A percentile compares a stretch with the other conserved stretches of the same genome.
Conservation (phyloP, 202 grass and related monocot species). For the Miscanthus sacchariflorus region DNA sequence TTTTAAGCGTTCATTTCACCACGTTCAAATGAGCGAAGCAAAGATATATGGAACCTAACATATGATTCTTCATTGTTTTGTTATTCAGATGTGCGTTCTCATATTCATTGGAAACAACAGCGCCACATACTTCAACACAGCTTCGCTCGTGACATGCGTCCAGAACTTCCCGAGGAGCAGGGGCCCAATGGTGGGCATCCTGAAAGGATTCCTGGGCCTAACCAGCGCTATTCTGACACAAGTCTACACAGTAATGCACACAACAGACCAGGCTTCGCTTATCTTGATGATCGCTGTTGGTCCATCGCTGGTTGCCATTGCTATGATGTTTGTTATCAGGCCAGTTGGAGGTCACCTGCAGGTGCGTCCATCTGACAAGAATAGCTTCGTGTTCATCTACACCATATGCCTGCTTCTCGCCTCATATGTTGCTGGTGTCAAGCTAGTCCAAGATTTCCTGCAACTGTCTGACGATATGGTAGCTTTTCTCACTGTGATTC, state of each 20-base stretch:
- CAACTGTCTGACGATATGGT: constrained; percentile 53
- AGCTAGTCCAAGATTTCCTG: constrained; percentile 82
- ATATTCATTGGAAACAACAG: constrained; percentile 83
- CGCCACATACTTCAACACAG: constrained; percentile 88
- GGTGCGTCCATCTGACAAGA: constrained; percentile 68
- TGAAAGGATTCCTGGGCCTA: constrained; percentile 84
- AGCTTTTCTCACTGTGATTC: constrained; percentile 56
- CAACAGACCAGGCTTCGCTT: constrained; percentile 65
- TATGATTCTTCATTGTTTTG: background rate
- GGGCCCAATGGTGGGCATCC: constrained; percentile 79
- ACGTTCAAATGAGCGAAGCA: constrained; percentile 1
- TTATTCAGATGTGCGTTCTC: constrained; percentile 79
- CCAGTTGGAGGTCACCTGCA: constrained; percentile 78
- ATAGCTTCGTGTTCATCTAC: constrained; percentile 80
- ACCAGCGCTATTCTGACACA: constrained; percentile 87
- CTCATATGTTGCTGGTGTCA: constrained; percentile 75
- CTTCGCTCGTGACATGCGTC: constrained; percentile 81
- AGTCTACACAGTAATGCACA: constrained; percentile 64
- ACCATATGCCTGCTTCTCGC: constrained; percentile 77
- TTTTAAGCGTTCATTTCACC: background rate
- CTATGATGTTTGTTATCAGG: constrained; percentile 77
- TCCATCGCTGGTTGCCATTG: constrained; percentile 66
- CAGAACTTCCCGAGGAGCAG: constrained; percentile 87
- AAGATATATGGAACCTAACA: constrained; percentile 10
- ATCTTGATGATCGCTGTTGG: constrained; percentile 76